Evolutionary conservation across 78 protist genomes (phyloP).

Genomic region (Isochrysis galbana): DNA sequence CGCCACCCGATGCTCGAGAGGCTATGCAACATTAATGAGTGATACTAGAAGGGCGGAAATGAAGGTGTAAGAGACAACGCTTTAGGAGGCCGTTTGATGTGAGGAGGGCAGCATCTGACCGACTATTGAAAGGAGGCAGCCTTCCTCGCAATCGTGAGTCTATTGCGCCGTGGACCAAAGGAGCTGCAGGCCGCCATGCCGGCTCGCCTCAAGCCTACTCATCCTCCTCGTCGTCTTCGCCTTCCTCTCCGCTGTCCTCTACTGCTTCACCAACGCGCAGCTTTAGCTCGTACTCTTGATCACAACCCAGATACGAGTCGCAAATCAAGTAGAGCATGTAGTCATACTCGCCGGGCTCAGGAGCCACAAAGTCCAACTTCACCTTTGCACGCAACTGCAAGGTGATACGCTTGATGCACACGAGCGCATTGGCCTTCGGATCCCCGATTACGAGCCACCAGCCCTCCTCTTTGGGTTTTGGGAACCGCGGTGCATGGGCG

Average conservation of each 20-base stretch:
- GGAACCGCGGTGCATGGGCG: constrained; percentile 26
- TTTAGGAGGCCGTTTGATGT: too few relatives aligned
- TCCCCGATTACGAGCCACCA: constrained; percentile 80
- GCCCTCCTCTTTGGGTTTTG: constrained; percentile 54
- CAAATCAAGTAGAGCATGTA: constrained; percentile 81
- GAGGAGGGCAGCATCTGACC: too few relatives aligned
- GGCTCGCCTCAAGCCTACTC: too few relatives aligned
- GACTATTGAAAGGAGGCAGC: too few relatives aligned
- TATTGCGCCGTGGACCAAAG: too few relatives aligned
- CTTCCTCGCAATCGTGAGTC: too few relatives aligned
- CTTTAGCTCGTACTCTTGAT: constrained; percentile 77
- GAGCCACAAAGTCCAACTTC: constrained; percentile 81
- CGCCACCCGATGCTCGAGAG: too few relatives aligned
- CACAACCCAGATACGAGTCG: constrained; percentile 90
- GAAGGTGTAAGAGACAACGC: too few relatives aligned
- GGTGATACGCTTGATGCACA: constrained; percentile 72
- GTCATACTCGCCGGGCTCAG: constrained; percentile 69
- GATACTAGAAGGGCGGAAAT: too few relatives aligned
- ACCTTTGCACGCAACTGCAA: constrained; percentile 22
- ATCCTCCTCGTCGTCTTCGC: constrained; percentile 34
- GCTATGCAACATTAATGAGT: too few relatives aligned
- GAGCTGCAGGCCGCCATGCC: too few relatives aligned
- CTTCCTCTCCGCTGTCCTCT: not conserved
- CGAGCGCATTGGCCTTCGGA: constrained; percentile 43
- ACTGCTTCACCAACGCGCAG: constrained; percentile 49